Evolutionary conservation across 345 rosid species (phyloP).

Genomic region (Jatropha curcas): DNA sequence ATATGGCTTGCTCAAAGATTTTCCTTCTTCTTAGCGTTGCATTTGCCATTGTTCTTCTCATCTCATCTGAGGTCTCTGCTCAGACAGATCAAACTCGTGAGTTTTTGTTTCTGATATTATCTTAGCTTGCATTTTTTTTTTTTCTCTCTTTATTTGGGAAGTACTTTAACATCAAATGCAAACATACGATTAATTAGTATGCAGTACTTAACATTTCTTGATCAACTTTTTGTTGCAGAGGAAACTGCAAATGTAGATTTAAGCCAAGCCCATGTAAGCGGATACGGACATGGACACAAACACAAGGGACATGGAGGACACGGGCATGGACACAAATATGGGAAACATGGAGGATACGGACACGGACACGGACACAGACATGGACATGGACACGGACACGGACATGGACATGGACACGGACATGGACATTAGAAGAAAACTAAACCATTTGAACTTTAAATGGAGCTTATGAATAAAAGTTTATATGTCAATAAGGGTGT

Average conservation of each 20-base stretch:
- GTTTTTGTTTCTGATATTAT: background rate
- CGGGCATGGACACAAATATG: background rate
- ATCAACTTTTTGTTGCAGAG: background rate
- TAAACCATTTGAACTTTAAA: too few relatives aligned
- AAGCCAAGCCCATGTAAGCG: background rate
- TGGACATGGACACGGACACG: background rate
- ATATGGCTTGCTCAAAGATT: background rate
- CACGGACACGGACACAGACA: background rate
- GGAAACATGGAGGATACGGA: too few relatives aligned
- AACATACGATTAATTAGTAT: too few relatives aligned
- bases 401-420: background rate
- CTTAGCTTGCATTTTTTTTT: background rate
- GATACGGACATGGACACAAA: background rate
- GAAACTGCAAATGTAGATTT: background rate
- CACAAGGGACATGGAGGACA: background rate
- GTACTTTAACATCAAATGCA: too few relatives aligned
- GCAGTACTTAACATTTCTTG: too few relatives aligned
- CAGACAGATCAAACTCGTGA: background rate
- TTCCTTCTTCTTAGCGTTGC: conserved; percentile 13
- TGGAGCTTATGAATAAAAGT: too few relatives aligned
- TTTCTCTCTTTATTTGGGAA: too few relatives aligned
- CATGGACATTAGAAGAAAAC: too few relatives aligned
- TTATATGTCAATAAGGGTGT: too few relatives aligned
- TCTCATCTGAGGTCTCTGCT: background rate
- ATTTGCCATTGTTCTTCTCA: conserved; percentile 5